A percentile compares a stretch with the other conserved stretches of the same genome.
These are phyloP conservation scores for Hanseniaspora valbyensis DNA, from an alignment of 805 yeast species.

Conservation along the genomic window DNA sequence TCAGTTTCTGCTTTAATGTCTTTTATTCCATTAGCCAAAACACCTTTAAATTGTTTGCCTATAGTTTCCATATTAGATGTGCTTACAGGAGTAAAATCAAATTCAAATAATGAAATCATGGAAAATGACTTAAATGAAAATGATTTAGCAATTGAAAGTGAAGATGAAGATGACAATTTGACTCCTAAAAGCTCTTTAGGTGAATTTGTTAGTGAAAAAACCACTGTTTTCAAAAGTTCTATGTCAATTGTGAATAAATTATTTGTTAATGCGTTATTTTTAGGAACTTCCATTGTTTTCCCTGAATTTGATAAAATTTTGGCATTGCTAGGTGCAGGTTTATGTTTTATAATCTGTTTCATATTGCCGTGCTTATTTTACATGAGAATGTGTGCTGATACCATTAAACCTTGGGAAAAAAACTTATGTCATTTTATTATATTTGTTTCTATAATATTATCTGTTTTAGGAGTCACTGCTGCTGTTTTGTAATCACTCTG, in stretches of 20 bases:
- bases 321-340: slow-evolving; percentile 69
- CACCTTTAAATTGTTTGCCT: slow-evolving; percentile 76
- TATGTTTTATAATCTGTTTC: slow-evolving; percentile 70
- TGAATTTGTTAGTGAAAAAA: neutral
- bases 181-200: slow-evolving; percentile 1
- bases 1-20: slow-evolving; percentile 61
- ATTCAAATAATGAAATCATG: slow-evolving; percentile 20
- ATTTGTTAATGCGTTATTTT: slow-evolving; percentile 46
- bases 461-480: slow-evolving; percentile 52
- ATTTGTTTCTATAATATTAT: slow-evolving; percentile 36
- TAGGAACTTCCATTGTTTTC: slow-evolving; percentile 48
- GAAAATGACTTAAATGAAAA: slow-evolving; percentile 10
- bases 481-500: slow-evolving; percentile 26
- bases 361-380: slow-evolving; percentile 70
- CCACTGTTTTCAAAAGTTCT: neutral
- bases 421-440: slow-evolving; percentile 36
- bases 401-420: slow-evolving; percentile 34
- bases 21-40: slow-evolving; percentile 71
- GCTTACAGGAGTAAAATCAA: slow-evolving; percentile 30
- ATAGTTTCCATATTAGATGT: slow-evolving; percentile 60
- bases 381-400: slow-evolving; percentile 40
- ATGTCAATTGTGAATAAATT: slow-evolving; percentile 29
- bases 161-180: slow-evolving; percentile 11
- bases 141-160: slow-evolving; percentile 9
- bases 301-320: slow-evolving; percentile 75